Percentiles rank a stretch among this genome's conserved stretches.
These are phyloP conservation scores for Tuber magnatum DNA, from an alignment of 495 filamentous ascomycete genomes.

Conservation along the genomic window DNA sequence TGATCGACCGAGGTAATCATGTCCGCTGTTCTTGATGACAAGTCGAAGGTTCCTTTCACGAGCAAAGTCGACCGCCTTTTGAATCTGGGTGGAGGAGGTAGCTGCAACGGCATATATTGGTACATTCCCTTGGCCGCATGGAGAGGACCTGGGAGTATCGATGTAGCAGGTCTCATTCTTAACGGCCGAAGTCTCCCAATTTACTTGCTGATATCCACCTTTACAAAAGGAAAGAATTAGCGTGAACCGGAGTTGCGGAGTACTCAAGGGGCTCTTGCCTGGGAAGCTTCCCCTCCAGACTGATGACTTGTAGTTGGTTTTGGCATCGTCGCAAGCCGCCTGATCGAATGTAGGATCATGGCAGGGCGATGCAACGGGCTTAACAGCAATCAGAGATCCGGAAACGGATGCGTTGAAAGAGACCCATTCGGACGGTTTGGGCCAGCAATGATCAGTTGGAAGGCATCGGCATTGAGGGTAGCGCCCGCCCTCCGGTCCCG, in stretches of 20 bases:
- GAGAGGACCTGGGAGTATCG: constrained; percentile 16
- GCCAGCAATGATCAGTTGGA: constrained; percentile 31
- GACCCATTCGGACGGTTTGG: constrained; percentile 18
- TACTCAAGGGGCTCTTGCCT: constrained; percentile 13
- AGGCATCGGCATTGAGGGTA: constrained; percentile 22
- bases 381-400: constrained; percentile 28
- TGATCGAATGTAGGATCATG: constrained; percentile 32
- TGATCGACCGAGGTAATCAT: constrained; percentile 39
- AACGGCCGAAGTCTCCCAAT: constrained; percentile 28
- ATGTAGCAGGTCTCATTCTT: constrained; percentile 37
- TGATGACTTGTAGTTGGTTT: constrained; percentile 17
- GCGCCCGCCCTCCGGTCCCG: neutral
- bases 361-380: constrained; percentile 33
- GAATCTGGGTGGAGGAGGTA: constrained; percentile 33
- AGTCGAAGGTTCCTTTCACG: constrained; percentile 34
- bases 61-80: constrained; percentile 40
- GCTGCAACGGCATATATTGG: constrained; percentile 39
- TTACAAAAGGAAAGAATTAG: constrained; percentile 15
- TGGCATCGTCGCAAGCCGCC: constrained; percentile 25
- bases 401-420: constrained; percentile 30
- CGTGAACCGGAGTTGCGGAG: neutral
- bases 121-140: constrained; percentile 39
- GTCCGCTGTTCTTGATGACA: constrained; percentile 43
- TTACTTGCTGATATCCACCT: constrained; percentile 29
- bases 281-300: constrained; percentile 32